Conservation (phyloP, 2,329 filamentous ascomycete genomes). For the Trichoderma endophyticum region DNA sequence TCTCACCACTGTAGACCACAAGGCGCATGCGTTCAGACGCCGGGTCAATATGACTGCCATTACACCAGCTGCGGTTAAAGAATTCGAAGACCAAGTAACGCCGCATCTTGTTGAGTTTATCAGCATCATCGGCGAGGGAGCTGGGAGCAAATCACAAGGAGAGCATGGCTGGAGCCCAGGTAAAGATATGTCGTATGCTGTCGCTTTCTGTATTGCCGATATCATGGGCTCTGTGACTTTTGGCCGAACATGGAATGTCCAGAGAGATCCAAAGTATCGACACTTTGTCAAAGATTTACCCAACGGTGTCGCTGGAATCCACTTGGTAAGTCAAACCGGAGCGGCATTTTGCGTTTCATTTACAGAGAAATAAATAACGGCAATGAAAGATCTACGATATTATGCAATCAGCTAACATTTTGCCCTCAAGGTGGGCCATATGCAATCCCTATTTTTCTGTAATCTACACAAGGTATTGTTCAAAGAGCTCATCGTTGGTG, state of each 20-base stretch:
- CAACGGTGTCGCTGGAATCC: slow-evolving; percentile 19
- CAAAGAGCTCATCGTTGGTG: slow-evolving; percentile 18
- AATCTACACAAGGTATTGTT: slow-evolving; percentile 20
- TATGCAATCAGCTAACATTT: background rate
- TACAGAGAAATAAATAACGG: background rate
- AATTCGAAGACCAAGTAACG: slow-evolving; percentile 17
- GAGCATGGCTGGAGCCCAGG: slow-evolving; percentile 17
- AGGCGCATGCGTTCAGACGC: slow-evolving; percentile 19
- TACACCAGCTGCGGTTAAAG: slow-evolving; percentile 17
- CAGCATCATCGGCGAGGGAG: slow-evolving; percentile 8
- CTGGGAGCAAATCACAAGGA: background rate
- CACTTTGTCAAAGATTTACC: slow-evolving; percentile 19
- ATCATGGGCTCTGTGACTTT: slow-evolving; percentile 22
- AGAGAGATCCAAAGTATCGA: slow-evolving; percentile 15
- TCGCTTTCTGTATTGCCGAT: slow-evolving; percentile 21
- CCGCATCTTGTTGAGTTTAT: slow-evolving; percentile 18
- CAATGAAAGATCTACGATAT: background rate
- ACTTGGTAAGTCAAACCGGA: slow-evolving; percentile 6
- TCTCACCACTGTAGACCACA: slow-evolving; percentile 18
- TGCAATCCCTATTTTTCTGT: slow-evolving; percentile 19
- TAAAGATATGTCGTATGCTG: slow-evolving; percentile 16
- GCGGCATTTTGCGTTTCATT: background rate
- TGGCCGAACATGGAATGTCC: slow-evolving; percentile 20
- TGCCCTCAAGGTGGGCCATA: slow-evolving; percentile 15
- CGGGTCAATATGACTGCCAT: slow-evolving; percentile 19